phyloP scores from a whole-genome alignment of 164 flowering plant genomes.

The Magnolia sinica region DNA sequence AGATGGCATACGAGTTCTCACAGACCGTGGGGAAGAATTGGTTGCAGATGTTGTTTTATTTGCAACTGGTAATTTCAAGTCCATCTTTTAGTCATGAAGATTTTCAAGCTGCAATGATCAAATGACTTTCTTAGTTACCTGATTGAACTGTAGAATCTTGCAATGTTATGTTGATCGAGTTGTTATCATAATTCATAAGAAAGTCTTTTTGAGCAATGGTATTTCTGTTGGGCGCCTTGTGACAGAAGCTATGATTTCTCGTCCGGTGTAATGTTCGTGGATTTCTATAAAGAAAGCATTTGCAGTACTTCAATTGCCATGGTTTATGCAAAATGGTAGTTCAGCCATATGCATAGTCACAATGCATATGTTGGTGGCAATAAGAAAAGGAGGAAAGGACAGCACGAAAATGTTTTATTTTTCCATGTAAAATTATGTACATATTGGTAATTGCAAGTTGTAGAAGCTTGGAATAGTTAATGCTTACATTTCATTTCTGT shows the following conservation, averaged over 20 bases:
- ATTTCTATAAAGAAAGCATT: too few relatives aligned
- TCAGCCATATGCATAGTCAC: not conserved
- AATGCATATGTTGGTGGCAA: not conserved
- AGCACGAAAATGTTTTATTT: too few relatives aligned
- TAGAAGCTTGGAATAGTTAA: too few relatives aligned
- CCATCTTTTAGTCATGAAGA: not conserved
- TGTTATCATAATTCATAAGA: too few relatives aligned
- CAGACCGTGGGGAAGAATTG: slow-evolving; percentile 83
- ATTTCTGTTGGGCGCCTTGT: not conserved
- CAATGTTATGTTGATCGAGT: not conserved
- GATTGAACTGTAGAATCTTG: not conserved
- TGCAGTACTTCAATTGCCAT: not conserved
- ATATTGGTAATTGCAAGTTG: too few relatives aligned
- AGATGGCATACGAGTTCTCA: slow-evolving; percentile 68
- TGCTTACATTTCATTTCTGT: too few relatives aligned
- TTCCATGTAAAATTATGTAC: too few relatives aligned
- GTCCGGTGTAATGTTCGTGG: not conserved
- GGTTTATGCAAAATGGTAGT: not conserved
- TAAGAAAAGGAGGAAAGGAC: not conserved
- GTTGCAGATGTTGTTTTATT: slow-evolving; percentile 87
- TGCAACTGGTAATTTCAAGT: slow-evolving; percentile 76
- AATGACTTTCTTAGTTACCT: not conserved
- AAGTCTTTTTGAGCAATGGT: not conserved
- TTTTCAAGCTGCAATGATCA: not conserved
- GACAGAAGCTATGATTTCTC: not conserved